Evolutionary conservation across 805 yeast species (phyloP).

Genomic region (Candida vartiovaarae): DNA sequence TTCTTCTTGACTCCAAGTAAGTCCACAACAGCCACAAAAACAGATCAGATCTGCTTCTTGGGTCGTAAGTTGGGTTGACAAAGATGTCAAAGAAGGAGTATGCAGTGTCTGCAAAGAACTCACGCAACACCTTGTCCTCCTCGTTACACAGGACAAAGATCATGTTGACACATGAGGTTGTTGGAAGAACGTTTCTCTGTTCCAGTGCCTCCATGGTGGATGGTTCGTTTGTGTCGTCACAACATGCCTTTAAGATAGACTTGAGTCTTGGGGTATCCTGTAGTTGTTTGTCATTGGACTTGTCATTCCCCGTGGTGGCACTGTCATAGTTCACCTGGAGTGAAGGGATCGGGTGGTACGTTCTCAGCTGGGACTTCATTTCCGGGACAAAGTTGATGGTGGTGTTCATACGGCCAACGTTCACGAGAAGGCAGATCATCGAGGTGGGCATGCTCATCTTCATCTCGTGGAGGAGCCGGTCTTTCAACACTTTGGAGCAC

Average conservation of each 20-base stretch:
- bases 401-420: conserved; percentile 90
- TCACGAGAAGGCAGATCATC: conserved; percentile 79
- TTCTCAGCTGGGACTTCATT: conserved; percentile 88
- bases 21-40: conserved; percentile 82
- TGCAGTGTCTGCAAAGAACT: conserved; percentile 24
- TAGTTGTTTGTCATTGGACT: conserved; percentile 59
- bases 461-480: conserved; percentile 57
- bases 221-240: conserved; percentile 57
- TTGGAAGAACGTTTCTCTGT: conserved; percentile 28
- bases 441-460: conserved; percentile 65
- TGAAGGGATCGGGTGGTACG: conserved; percentile 90
- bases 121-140: conserved; percentile 42
- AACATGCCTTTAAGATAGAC: conserved; percentile 80
- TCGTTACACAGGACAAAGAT: conserved; percentile 67
- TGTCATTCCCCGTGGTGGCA: conserved; percentile 16
- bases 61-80: conserved; percentile 51
- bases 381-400: conserved; percentile 92
- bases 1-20: conserved; percentile 66
- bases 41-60: conserved; percentile 60
- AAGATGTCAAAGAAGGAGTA: conserved; percentile 69
- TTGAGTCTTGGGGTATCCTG: conserved; percentile 95
- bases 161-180: conserved; percentile 66
- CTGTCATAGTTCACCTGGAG: conserved; percentile 61
- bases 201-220: conserved; percentile 41
- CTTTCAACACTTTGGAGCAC: conserved; percentile 76